Conservation (phyloP, 352 stramenopile species). For the Phytophthora pseudosyringae region DNA sequence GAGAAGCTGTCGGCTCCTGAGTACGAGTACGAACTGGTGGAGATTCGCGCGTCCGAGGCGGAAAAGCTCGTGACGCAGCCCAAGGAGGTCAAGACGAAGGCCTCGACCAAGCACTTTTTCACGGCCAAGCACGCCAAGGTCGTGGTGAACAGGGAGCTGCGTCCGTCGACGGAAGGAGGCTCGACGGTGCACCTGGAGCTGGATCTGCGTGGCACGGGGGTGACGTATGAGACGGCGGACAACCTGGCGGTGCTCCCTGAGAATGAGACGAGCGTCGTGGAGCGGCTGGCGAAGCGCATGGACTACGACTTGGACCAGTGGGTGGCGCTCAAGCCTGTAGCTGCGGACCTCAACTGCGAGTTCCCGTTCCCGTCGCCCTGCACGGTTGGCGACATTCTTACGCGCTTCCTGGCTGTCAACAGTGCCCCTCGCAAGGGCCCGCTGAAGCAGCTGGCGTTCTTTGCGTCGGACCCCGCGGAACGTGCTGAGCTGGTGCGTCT, state of each 20-base stretch:
- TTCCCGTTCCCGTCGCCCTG: conserved; percentile 96
- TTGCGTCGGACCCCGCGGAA: conserved; percentile 65
- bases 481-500: conserved; percentile 60
- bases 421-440: conserved; percentile 85
- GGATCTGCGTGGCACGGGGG: conserved; percentile 76
- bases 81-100: conserved; percentile 60
- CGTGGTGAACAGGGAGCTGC: conserved; percentile 91
- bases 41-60: conserved; percentile 43
- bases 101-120: conserved; percentile 93
- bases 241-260: conserved; percentile 94
- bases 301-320: conserved; percentile 92
- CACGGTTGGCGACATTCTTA: conserved; percentile 92
- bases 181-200: conserved; percentile 93
- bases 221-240: conserved; percentile 94
- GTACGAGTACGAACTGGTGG: conserved; percentile 64
- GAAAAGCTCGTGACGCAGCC: conserved; percentile 8
- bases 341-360: conserved; percentile 56
- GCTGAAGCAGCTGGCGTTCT: conserved; percentile 86
- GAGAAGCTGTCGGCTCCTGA: conserved; percentile 45
- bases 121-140: conserved; percentile 85
- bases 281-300: conserved; percentile 82
- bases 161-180: conserved; percentile 72
- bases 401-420: conserved; percentile 94
- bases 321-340: conserved; percentile 79
- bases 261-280: conserved; percentile 85